Evolutionary conservation across 306 rosid genomes (phyloP).

Genomic region (Lupinus albus): DNA sequence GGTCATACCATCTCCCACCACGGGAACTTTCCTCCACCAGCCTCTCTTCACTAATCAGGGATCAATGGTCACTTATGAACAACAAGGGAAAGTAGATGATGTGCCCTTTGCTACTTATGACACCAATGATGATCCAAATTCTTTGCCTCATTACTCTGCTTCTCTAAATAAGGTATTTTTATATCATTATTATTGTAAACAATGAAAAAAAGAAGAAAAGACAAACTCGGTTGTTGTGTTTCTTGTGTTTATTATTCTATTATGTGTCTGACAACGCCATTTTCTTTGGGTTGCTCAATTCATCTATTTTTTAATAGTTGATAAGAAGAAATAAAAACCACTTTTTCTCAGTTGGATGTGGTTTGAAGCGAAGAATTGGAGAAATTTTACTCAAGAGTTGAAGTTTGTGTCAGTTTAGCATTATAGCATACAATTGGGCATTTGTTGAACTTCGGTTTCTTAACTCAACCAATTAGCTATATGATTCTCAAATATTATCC

Average conservation of each 20-base stretch:
- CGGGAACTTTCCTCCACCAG: conserved; percentile 63
- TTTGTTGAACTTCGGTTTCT: not conserved
- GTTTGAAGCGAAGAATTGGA: not conserved
- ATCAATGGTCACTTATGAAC: conserved; percentile 41
- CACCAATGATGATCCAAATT: conserved; percentile 35
- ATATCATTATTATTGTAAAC: not conserved
- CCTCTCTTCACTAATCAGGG: conserved; percentile 43
- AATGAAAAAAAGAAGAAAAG: too few species aligned
- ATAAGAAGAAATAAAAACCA: too few species aligned
- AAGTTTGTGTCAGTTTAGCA: conserved; percentile 7
- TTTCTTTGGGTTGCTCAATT: too few species aligned
- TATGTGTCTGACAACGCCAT: not conserved
- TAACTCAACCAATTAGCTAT: not conserved
- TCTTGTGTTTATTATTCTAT: not conserved
- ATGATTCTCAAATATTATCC: not conserved
- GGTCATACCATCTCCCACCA: conserved; percentile 87
- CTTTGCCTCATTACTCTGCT: conserved; percentile 39
- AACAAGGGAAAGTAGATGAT: conserved; percentile 33
- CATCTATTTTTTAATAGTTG: too few species aligned
- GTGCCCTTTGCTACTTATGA: conserved; percentile 27
- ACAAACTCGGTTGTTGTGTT: not conserved
- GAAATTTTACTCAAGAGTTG: not conserved
- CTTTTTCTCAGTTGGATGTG: too few species aligned
- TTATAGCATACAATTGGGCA: not conserved
- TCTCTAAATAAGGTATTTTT: conserved; percentile 54